A percentile compares a stretch with the other conserved stretches of the same genome.
Conservation (phyloP, 177 flowering plant genomes). For the Vitis hybrid region DNA sequence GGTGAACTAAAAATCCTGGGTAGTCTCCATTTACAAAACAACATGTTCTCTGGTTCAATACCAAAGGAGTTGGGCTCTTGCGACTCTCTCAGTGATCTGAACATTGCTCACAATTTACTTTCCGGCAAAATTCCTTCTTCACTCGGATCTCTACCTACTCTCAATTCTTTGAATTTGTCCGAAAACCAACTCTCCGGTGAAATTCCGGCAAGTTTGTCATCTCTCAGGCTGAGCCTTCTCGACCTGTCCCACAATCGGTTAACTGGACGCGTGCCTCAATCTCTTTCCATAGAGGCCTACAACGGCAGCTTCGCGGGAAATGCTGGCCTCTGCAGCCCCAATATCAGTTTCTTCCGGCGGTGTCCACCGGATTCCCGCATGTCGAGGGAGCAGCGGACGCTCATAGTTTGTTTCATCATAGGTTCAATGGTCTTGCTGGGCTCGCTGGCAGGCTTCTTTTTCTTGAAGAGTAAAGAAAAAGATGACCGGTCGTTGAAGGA, state of each 20-base stretch:
- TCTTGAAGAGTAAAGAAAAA: conserved; percentile 26
- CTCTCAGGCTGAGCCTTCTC: conserved; percentile 53
- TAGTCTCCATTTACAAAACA: conserved; percentile 38
- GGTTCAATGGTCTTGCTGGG: conserved; percentile 22
- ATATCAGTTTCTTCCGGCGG: conserved; percentile 28
- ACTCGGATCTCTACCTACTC: conserved; percentile 42
- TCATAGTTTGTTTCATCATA: conserved; percentile 33
- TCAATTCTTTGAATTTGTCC: conserved; percentile 56
- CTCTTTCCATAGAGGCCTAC: conserved; percentile 46
- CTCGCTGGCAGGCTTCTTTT: conserved; percentile 22
- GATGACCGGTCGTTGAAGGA: conserved; percentile 43
- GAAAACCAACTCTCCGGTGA: conserved; percentile 50
- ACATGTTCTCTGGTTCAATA: conserved; percentile 45
- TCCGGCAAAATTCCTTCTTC: conserved; percentile 53
- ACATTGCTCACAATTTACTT: conserved; percentile 49
- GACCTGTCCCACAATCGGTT: conserved; percentile 62
- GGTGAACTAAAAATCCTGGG: conserved; percentile 40
- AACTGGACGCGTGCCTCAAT: conserved; percentile 48
- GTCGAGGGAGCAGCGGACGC: conserved; percentile 24
- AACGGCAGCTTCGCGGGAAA: conserved; percentile 64
- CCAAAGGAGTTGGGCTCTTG: conserved; percentile 56
- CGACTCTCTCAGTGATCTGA: conserved; percentile 38
- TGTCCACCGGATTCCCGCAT: conserved; percentile 34
- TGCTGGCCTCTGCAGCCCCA: conserved; percentile 50
- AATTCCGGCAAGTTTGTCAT: conserved; percentile 52